A percentile compares a stretch with the other conserved stretches of the same genome.
These are phyloP conservation scores for Triticum turgidum DNA, from an alignment of 176 grass and related monocot genomes.

Conservation along the genomic window DNA sequence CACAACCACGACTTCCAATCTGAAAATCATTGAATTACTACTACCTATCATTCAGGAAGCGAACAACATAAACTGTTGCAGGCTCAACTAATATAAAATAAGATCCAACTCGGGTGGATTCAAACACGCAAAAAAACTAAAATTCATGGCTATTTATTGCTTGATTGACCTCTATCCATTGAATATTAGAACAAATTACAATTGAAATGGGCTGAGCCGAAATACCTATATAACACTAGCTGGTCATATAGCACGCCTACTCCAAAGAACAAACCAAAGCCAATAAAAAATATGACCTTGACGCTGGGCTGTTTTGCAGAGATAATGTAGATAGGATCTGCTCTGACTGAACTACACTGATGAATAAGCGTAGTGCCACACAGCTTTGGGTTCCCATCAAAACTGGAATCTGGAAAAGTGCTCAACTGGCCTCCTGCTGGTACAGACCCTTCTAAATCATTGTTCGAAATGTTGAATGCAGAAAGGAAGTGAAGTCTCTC, in stretches of 20 bases:
- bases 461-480: not conserved
- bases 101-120: not conserved
- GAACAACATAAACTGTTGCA: not conserved
- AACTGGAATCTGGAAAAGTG: not conserved
- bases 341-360: not conserved
- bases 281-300: not conserved
- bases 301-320: not conserved
- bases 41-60: not conserved
- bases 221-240: not conserved
- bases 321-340: not conserved
- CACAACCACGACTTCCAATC: no score
- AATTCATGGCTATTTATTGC: not conserved
- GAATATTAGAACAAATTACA: not conserved
- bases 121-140: not conserved
- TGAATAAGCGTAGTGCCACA: not conserved
- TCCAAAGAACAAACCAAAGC: not conserved
- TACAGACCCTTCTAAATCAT: not conserved
- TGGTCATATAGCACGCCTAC: not conserved
- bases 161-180: not conserved
- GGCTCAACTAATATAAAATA: not conserved
- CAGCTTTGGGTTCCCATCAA: not conserved
- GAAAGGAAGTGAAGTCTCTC: not conserved
- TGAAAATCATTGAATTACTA: not conserved
- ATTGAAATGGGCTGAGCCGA: not conserved
- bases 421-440: not conserved